Percentiles rank a stretch among this genome's conserved stretches.
Evolutionary conservation across 768 basidiomycete species (phyloP).

Genomic region (Lactifluus subvellereus): DNA sequence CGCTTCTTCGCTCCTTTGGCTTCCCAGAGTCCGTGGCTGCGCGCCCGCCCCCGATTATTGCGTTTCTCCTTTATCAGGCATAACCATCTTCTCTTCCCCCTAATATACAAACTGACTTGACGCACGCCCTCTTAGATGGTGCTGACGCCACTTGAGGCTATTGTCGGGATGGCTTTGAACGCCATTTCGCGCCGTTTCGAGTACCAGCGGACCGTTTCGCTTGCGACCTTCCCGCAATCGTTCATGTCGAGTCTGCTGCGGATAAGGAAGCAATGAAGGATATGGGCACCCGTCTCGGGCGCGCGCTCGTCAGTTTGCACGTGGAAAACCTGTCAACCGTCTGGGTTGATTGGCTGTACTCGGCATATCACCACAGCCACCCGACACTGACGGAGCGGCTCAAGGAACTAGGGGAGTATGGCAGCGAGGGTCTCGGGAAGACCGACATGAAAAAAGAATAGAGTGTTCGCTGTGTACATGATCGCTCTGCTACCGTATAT

Average conservation of each 20-base stretch:
- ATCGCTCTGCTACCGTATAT: neutral
- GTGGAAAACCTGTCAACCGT: constrained; percentile 90
- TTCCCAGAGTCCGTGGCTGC: constrained; percentile 62
- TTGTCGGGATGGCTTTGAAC: constrained; percentile 72
- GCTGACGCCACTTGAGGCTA: constrained; percentile 68
- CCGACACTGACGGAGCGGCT: constrained; percentile 90
- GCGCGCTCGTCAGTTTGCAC: constrained; percentile 79
- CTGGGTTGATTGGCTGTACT: constrained; percentile 96
- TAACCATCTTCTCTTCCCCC: neutral
- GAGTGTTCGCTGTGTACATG: neutral
- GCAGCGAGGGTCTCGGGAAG: constrained; percentile 11
- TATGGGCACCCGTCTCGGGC: constrained; percentile 80
- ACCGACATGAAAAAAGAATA: constrained; percentile 33
- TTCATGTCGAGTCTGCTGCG: constrained; percentile 32
- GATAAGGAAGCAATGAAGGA: constrained; percentile 58
- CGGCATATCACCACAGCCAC: constrained; percentile 93
- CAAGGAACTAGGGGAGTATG: constrained; percentile 57
- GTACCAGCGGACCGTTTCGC: constrained; percentile 91
- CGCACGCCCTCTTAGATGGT: constrained; percentile 52
- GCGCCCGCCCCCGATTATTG: constrained; percentile 72
- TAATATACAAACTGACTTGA: neutral
- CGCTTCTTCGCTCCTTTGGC: constrained; percentile 74
- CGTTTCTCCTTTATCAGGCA: constrained; percentile 82
- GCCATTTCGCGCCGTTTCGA: constrained; percentile 82
- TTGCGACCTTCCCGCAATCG: constrained; percentile 49